phyloP scores from a whole-genome alignment of 116 monocot species.

The Trichopus zeylanicus region DNA sequence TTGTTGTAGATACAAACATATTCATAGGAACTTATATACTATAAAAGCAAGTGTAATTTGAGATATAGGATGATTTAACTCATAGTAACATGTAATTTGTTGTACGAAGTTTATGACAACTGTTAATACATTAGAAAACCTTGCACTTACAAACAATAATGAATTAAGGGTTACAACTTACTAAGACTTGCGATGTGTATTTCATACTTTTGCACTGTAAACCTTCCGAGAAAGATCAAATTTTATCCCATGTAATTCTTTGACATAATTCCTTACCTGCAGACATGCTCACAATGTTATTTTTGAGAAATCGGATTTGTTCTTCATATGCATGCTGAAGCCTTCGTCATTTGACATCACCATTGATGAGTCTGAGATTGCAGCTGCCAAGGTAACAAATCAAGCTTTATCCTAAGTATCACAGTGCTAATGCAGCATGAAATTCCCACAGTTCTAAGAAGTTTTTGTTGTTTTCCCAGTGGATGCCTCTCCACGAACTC shows the following conservation, averaged over 20 bases:
- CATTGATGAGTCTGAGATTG: constrained; percentile 62
- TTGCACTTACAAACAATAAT: too few relatives aligned
- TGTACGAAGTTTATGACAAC: too few relatives aligned
- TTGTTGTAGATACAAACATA: too few relatives aligned
- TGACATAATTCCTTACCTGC: not conserved
- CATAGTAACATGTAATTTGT: too few relatives aligned
- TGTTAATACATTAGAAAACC: too few relatives aligned
- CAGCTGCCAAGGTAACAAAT: constrained; percentile 57
- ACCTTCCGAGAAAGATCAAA: too few relatives aligned
- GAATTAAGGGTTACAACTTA: too few relatives aligned
- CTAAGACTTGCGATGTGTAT: too few relatives aligned
- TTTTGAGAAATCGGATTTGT: constrained; percentile 73
- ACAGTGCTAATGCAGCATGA: not conserved
- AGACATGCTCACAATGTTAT: constrained; percentile 78
- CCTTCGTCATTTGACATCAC: constrained; percentile 54
- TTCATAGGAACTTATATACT: too few relatives aligned
- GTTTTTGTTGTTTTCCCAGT: constrained; percentile 23
- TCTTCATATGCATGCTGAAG: constrained; percentile 76
- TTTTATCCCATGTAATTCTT: not conserved
- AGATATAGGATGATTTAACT: too few relatives aligned
- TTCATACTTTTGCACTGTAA: too few relatives aligned
- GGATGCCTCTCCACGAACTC: constrained; percentile 80
- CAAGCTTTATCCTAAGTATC: not conserved
- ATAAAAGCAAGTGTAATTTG: too few relatives aligned
- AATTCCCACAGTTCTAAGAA: not conserved